Conservation (phyloP, 2,329 filamentous ascomycete species). For the Ophiostoma himal-ulmi region DNA sequence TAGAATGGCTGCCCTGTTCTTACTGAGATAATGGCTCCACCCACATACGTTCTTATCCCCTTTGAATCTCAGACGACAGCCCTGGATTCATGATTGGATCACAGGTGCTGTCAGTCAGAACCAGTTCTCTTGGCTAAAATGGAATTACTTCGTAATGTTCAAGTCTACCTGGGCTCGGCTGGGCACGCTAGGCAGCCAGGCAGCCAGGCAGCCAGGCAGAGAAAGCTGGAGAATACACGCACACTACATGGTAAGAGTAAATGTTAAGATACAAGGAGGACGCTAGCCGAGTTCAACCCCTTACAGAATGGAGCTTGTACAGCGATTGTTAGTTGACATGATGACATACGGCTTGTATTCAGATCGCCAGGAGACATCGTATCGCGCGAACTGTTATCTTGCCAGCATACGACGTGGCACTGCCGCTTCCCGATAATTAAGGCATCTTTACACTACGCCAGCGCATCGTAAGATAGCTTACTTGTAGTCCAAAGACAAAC, state of each 20-base stretch:
- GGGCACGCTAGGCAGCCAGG: not conserved
- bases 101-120: not conserved
- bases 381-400: not conserved
- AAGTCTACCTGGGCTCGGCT: too few species aligned
- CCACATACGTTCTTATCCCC: not conserved
- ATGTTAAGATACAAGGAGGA: not conserved
- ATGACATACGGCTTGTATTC: not conserved
- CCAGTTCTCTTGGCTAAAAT: not conserved
- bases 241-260: not conserved
- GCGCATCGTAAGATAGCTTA: not conserved
- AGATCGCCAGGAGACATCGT: not conserved
- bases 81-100: not conserved
- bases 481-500: too few species aligned
- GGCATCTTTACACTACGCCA: not conserved
- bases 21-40: not conserved
- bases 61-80: not conserved
- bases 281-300: not conserved
- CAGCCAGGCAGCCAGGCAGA: too few species aligned
- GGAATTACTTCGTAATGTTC: too few species aligned
- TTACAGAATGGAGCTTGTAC: not conserved
- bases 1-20: not conserved
- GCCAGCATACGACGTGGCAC: not conserved
- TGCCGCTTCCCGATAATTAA: not conserved
- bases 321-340: not conserved
- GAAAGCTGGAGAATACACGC: not conserved